phyloP scores from a whole-genome alignment of 1,284 basidiomycete species.

The Schizophyllum amplum region DNA sequence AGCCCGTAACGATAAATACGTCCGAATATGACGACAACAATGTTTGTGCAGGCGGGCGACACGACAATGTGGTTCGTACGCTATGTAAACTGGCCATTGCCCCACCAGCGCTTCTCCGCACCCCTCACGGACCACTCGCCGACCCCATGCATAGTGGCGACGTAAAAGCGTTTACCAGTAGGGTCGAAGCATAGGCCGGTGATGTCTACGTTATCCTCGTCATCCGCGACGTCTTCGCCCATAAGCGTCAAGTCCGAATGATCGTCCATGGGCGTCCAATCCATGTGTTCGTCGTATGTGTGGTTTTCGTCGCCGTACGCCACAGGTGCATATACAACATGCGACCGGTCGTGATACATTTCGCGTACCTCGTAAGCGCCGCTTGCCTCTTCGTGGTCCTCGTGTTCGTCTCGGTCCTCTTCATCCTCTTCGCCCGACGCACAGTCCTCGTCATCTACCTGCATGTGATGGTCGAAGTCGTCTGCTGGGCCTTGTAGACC shows the following conservation, averaged over 20 bases:
- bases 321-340: background rate
- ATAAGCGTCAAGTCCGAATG: conserved; percentile 4
- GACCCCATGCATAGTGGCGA: conserved; percentile 52
- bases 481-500: conserved; percentile 28
- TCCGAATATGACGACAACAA: background rate
- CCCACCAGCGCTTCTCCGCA: conserved; percentile 57
- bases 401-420: conserved; percentile 10
- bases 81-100: conserved; percentile 15
- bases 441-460: conserved; percentile 22
- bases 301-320: background rate
- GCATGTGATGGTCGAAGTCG: conserved; percentile 9
- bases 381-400: conserved; percentile 22
- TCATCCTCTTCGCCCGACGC: conserved; percentile 7
- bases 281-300: conserved; percentile 1
- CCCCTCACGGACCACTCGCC: conserved; percentile 60
- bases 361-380: conserved; percentile 4
- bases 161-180: conserved; percentile 57
- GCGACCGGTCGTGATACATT: background rate
- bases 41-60: background rate
- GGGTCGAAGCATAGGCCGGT: conserved; percentile 63
- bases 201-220: conserved; percentile 52
- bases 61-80: background rate
- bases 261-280: background rate
- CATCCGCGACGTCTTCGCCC: conserved; percentile 20
- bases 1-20: background rate